Conservation (phyloP, 306 rosid species). For the Arachis stenosperma region DNA sequence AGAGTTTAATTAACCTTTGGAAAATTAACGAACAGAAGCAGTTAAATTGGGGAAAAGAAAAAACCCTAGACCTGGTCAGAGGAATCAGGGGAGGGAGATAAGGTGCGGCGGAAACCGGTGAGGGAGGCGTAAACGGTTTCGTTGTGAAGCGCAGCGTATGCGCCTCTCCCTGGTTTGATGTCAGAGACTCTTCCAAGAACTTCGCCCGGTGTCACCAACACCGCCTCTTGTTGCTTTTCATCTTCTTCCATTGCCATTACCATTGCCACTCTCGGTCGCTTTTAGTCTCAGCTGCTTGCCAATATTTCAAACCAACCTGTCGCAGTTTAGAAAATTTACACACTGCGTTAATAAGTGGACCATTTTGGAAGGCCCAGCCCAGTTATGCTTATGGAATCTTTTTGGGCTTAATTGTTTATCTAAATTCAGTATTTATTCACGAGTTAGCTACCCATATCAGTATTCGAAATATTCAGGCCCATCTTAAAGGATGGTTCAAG, state of each 20-base stretch:
- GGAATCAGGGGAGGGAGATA: slow-evolving; percentile 63
- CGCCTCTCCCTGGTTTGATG: slow-evolving; percentile 72
- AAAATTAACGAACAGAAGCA: too few species aligned
- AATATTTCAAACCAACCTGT: too few species aligned
- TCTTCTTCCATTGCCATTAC: slow-evolving; percentile 46
- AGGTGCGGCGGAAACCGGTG: slow-evolving; percentile 67
- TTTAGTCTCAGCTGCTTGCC: too few species aligned
- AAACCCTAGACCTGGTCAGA: slow-evolving; percentile 63
- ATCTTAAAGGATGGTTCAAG: too few species aligned
- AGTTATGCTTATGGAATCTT: too few species aligned
- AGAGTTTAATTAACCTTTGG: not conserved
- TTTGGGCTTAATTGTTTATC: too few species aligned
- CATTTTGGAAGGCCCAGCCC: too few species aligned
- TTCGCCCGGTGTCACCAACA: slow-evolving; percentile 83
- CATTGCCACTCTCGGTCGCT: not conserved
- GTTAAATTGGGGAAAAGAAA: not conserved
- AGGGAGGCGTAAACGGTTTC: slow-evolving; percentile 79
- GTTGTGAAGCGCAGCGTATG: slow-evolving; percentile 66
- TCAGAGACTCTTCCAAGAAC: slow-evolving; percentile 62
- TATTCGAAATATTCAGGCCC: too few species aligned
- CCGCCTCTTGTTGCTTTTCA: slow-evolving; percentile 34
- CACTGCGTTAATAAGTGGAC: too few species aligned
- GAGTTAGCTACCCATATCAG: too few species aligned
- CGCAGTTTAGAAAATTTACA: too few species aligned
- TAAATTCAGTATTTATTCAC: too few species aligned